Base-by-base conservation (phyloP, 2,329 filamentous ascomycete genomes). In the Ilyonectria sp. region DNA sequence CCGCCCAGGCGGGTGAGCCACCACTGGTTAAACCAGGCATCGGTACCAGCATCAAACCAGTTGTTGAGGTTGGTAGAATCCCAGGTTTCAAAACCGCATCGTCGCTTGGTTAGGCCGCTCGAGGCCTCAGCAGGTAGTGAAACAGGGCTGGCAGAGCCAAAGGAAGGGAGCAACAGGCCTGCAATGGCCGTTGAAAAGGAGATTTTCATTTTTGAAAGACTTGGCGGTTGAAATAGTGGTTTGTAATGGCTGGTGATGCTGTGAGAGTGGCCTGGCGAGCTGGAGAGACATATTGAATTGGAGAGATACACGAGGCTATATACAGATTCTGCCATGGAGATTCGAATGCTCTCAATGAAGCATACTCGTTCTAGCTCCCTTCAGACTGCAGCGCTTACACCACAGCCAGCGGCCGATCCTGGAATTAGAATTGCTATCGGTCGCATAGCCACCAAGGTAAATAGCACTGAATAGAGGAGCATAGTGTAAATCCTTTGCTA, bases 21-120 rank as follows among this genome's bases (percentile, higher is more conserved):
- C 57, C 57, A 60, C 4, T 35, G 13, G 15, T 52, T 31, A 17
- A 60, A 60, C 57, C 57, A 60, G 4, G n/a, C n/a, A 29, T 60
- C 57, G 17, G 57, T 60, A 15, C 29, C 44, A 7, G 57, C 57
- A 8, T 60, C 57, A 8, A 52, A 40, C 57, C 57, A 60, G 31
- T 60, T 60, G 44, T 35, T 60, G 19, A 60, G 6, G 31, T 60
- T 60, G 46, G 46, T 60, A 4, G 57, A 60, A 23, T 60, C 57
- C 57, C 57, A 60, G 8, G 44, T 50, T 10, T 40, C 57, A 11
- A 50, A 50, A 23, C 57, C 57, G n/a, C 57, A 60, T 35, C 44
- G 43, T 33, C 44, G 23, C 56, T 47, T 49, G 19, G 5, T 19
- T 4, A 50, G 46, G 4, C n/a, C 40, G 11, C 13, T 26, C 43